These are phyloP conservation scores for Sistotremastrum suecicum DNA, from an alignment of 768 basidiomycete genomes.

Conservation along the genomic window DNA sequence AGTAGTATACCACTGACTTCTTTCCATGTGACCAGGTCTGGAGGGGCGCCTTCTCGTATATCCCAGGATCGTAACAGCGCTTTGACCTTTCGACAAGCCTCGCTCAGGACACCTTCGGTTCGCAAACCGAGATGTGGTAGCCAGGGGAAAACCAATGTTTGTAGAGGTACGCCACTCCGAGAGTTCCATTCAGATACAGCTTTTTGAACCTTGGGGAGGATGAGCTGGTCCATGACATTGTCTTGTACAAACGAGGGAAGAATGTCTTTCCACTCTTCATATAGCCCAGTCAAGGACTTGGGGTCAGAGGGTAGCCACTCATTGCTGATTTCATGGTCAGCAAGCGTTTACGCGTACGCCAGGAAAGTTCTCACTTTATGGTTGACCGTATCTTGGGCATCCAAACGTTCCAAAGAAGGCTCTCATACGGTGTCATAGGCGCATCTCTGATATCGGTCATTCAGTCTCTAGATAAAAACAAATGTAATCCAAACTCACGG, in stretches of 20 bases:
- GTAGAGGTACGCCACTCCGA: constrained; percentile 47
- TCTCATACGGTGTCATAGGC: constrained; percentile 92
- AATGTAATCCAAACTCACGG: constrained; percentile 24
- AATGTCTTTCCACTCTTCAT: constrained; percentile 79
- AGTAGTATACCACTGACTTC: constrained; percentile 36
- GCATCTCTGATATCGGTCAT: constrained; percentile 25
- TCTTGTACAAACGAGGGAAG: constrained; percentile 86
- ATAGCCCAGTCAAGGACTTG: constrained; percentile 62
- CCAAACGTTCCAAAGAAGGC: constrained; percentile 90
- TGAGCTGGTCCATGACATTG: constrained; percentile 90
- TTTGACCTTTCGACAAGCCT: constrained; percentile 79
- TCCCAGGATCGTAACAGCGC: constrained; percentile 64
- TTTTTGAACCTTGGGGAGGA: constrained; percentile 83
- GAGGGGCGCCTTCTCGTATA: constrained; percentile 54
- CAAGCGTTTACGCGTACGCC: not conserved
- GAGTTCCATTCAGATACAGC: constrained; percentile 76
- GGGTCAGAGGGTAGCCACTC: constrained; percentile 75
- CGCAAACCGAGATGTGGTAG: constrained; percentile 75
- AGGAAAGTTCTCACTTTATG: constrained; percentile 43
- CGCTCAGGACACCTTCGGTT: constrained; percentile 73
- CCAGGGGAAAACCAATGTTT: constrained; percentile 89
- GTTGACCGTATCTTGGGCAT: constrained; percentile 85
- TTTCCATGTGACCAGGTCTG: constrained; percentile 70
- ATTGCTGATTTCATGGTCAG: constrained; percentile 31
- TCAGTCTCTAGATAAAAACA: constrained; percentile 2